Evolutionary conservation across 768 basidiomycete species (phyloP).

Genomic region (Kwoniella sp.): DNA sequence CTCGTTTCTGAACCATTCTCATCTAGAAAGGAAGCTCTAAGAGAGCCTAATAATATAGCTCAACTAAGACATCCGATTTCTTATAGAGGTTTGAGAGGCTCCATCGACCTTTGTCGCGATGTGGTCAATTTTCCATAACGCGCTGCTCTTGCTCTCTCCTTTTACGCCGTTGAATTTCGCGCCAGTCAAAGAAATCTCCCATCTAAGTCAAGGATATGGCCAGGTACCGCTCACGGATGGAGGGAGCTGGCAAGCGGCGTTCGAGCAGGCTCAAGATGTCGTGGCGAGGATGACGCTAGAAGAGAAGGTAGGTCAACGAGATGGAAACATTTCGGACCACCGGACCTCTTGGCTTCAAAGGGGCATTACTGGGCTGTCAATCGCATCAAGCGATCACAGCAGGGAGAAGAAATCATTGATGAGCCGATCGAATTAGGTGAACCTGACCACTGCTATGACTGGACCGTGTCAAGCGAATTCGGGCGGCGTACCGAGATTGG

Average conservation of each 20-base stretch:
- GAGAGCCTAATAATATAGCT: no score
- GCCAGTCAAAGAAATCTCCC: neutral
- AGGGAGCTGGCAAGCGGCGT: conserved; percentile 41
- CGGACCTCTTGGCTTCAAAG: no score
- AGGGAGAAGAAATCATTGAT: neutral
- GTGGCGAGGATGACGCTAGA: conserved; percentile 47
- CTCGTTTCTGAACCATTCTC: no score
- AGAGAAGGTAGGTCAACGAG: conserved; percentile 42
- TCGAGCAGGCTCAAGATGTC: conserved; percentile 23
- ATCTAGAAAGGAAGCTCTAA: no score
- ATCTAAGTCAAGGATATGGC: neutral
- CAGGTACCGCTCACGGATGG: conserved; percentile 25
- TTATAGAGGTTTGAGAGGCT: no score
- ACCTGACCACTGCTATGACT: conserved; percentile 40
- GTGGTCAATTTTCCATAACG: conserved; percentile 13
- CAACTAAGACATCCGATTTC: no score
- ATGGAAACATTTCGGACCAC: no score
- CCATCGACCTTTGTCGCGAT: neutral
- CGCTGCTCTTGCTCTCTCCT: conserved; percentile 7
- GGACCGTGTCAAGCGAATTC: conserved; percentile 52
- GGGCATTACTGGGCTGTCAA: no score
- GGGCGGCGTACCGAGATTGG: conserved; percentile 47
- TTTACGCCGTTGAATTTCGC: conserved; percentile 1
- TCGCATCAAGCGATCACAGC: neutral
- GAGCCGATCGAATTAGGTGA: conserved; percentile 29